Conservation (phyloP, 441 rosid genomes). For the Daphne laureola region DNA sequence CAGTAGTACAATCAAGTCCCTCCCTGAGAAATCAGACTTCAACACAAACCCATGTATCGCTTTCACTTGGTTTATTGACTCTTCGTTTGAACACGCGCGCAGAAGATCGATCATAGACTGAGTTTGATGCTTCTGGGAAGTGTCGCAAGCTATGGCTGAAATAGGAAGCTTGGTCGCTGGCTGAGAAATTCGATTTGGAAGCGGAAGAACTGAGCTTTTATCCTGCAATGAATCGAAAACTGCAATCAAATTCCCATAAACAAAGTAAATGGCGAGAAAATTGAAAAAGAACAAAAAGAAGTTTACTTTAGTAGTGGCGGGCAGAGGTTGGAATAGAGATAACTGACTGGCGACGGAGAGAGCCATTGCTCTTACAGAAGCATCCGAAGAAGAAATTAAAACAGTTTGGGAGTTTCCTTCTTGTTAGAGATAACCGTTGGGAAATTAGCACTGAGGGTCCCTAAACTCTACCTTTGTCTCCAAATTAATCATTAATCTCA, state of each 20-base stretch:
- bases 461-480: too few relatives aligned
- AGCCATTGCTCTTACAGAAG: conserved; percentile 11
- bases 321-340: neutral
- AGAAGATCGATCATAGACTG: conserved; percentile 24
- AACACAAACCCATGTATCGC: conserved; percentile 24
- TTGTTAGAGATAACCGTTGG: too few relatives aligned
- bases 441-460: too few relatives aligned
- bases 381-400: too few relatives aligned
- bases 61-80: conserved; percentile 18
- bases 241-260: neutral
- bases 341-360: conserved; percentile 7
- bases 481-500: too few relatives aligned
- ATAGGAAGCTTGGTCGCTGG: conserved; percentile 2
- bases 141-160: conserved; percentile 3
- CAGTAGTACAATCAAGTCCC: conserved; percentile 18
- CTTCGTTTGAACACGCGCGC: conserved; percentile 20
- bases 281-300: neutral
- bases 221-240: conserved; percentile 10
- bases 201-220: conserved; percentile 2
- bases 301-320: conserved; percentile 6
- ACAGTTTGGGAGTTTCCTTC: too few relatives aligned
- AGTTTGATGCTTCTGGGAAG: conserved; percentile 4
- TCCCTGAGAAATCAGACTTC: conserved; percentile 12
- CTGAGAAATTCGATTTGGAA: conserved; percentile 7
- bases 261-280: neutral